These are phyloP conservation scores for Penicillium digitatum DNA, from an alignment of 2,329 filamentous ascomycete species.

Conservation along the genomic window DNA sequence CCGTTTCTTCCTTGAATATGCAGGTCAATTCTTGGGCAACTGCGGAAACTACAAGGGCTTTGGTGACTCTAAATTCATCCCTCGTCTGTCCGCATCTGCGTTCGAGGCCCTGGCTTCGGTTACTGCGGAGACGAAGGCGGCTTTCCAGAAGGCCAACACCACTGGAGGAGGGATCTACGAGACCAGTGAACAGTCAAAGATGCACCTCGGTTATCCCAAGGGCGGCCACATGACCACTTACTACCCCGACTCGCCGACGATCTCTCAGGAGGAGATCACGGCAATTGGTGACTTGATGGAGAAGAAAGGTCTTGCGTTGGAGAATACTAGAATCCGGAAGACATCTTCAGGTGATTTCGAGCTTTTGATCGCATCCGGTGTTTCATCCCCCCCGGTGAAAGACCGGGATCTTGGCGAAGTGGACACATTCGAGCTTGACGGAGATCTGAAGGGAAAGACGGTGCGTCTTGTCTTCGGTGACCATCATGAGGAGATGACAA, in stretches of 20 bases:
- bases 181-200: conserved; percentile 57
- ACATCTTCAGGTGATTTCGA: conserved; percentile 61
- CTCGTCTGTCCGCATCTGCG: conserved; percentile 61
- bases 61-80: conserved; percentile 79
- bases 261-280: conserved; percentile 71
- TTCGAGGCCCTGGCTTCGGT: conserved; percentile 63
- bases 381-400: conserved; percentile 55
- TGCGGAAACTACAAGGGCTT: conserved; percentile 84
- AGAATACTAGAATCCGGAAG: conserved; percentile 75
- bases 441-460: conserved; percentile 61
- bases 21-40: conserved; percentile 74
- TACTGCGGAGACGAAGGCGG: conserved; percentile 56
- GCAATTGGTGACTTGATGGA: conserved; percentile 70
- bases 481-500: conserved; percentile 66
- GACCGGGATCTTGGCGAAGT: conserved; percentile 68
- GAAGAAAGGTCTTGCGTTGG: conserved; percentile 64
- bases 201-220: conserved; percentile 73
- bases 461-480: conserved; percentile 72
- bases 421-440: conserved; percentile 59
- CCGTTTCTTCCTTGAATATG: conserved; percentile 69
- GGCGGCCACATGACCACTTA: conserved; percentile 76
- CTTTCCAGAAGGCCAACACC: conserved; percentile 61
- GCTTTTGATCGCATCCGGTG: conserved; percentile 68
- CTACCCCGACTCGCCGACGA: conserved; percentile 70
- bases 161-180: conserved; percentile 66